Evolutionary conservation across 441 rosid species (phyloP), one percentile per base, ranked within the genome.

Genomic region (Erysimum pusillum): DNA sequence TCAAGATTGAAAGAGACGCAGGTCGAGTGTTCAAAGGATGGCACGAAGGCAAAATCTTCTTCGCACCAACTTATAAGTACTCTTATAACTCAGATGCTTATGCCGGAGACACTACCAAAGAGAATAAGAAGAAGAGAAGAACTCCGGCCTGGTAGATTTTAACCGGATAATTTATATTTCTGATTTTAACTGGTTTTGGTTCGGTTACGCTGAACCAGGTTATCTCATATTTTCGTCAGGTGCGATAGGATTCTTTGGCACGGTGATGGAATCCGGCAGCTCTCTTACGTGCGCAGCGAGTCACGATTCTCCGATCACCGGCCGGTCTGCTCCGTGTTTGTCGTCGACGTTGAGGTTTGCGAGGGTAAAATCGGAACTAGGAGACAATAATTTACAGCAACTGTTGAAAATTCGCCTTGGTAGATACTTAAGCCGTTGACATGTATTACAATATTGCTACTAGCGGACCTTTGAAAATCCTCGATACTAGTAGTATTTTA

Each of bases 11-110:
- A 79, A 85, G 85, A 77, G 92, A 90, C 36, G 88, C 91, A 6
- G 92, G 89, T n/a, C 71, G 91, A 73, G 90, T 90, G 60, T 90
- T 90, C 65, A 80, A 81, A 79, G 88, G 88, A 74, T 89, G 94
- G 94, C 66, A 85, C 51, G 94, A 89, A 80, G 90, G 87, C 36
- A 86, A 86, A 75, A 89, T 89, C 64, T 71, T 63, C 77, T 89
- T 89, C 57, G 85, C 87, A 5, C 94, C 94, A 10, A 89, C 94
- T 9, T 89, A 89, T 81, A 89, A 89, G 67, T 89, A 84, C 77
- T 84, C 91, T 18, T 82, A 76, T 73, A 84, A 87, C 75, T 89
- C 94, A 6, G 91, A 89, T 53, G 76, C 81, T 67, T 89, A 89
- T n/a, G 87, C 90, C 0, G 91, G 91, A 46, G 94, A 85, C 22